These are phyloP conservation scores for Naegleria gruberi DNA, from an alignment of 208 protist genomes.

Conservation along the genomic window DNA sequence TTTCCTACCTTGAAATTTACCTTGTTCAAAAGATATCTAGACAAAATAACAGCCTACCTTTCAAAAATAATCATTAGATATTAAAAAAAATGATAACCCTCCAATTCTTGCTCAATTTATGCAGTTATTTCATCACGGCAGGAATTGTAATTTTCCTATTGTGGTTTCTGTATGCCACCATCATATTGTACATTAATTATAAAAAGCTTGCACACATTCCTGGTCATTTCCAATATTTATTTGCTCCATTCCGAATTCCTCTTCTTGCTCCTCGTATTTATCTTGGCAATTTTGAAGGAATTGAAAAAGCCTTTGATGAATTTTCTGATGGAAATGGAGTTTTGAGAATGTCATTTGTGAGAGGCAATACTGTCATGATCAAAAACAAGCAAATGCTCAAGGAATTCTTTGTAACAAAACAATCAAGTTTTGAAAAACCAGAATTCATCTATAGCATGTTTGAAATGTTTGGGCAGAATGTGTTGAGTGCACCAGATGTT, in stretches of 20 bases:
- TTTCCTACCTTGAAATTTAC: no score
- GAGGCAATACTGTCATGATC: not conserved
- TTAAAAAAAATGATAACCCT: no score
- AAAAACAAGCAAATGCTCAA: not conserved
- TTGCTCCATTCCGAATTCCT: not conserved
- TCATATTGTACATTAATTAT: not conserved
- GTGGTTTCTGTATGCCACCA: not conserved
- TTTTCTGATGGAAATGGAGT: not conserved
- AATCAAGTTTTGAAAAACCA: not conserved
- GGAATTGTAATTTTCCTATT: not conserved
- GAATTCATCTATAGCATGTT: not conserved
- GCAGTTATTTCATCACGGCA: no score
- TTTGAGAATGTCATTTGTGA: not conserved
- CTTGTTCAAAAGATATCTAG: no score
- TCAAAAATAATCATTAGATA: no score
- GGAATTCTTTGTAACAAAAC: not conserved
- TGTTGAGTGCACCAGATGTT: no score
- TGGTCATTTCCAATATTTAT: not conserved
- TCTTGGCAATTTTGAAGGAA: no score
- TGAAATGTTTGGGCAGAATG: no score
- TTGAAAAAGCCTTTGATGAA: no score
- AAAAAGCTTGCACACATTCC: not conserved
- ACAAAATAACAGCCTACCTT: no score
- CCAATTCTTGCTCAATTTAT: no score
- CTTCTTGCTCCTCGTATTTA: no score